Evolutionary conservation across 805 yeast genomes (phyloP).

Genomic region (Yamadazyma sp.): DNA sequence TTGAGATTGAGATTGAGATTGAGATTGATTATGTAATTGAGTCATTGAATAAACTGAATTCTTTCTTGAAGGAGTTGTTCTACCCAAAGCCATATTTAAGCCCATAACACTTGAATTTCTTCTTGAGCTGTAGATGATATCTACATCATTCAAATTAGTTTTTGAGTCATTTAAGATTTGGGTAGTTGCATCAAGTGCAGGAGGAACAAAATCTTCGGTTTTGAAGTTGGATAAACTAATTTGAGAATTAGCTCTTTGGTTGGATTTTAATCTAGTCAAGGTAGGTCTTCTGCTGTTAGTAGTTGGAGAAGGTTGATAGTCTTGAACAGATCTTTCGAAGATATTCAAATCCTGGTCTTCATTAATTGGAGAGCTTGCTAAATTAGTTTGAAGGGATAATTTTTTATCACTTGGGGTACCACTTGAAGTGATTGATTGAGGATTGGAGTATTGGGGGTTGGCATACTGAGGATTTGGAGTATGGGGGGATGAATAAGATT

Average conservation of each 20-base stretch:
- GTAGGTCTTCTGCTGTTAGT: constrained; percentile 13
- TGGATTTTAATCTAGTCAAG: constrained; percentile 10
- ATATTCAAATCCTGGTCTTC: constrained; percentile 18
- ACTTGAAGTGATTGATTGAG: no score
- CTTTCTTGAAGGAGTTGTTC: constrained; percentile 37
- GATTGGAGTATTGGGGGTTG: no score
- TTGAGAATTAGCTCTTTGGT: constrained; percentile 9
- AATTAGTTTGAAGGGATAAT: constrained; percentile 4
- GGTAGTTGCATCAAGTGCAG: constrained; percentile 76
- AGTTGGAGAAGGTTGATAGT: constrained; percentile 11
- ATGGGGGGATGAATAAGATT: no score
- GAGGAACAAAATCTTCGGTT: constrained; percentile 69
- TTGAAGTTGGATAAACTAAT: constrained; percentile 26
- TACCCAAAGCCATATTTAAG: constrained; percentile 47
- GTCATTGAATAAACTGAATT: constrained; percentile 29
- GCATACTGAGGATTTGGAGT: no score
- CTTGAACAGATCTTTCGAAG: constrained; percentile 44
- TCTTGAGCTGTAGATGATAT: constrained; percentile 59
- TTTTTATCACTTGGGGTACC: background rate
- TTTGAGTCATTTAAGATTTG: constrained; percentile 58
- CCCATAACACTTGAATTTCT: constrained; percentile 54
- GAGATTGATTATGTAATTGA: constrained; percentile 9
- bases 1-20: constrained; percentile 4
- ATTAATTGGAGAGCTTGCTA: constrained; percentile 12
- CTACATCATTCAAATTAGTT: constrained; percentile 65